Base-by-base conservation (phyloP, 2,329 filamentous ascomycete species). In the Alternaria metachromatica region DNA sequence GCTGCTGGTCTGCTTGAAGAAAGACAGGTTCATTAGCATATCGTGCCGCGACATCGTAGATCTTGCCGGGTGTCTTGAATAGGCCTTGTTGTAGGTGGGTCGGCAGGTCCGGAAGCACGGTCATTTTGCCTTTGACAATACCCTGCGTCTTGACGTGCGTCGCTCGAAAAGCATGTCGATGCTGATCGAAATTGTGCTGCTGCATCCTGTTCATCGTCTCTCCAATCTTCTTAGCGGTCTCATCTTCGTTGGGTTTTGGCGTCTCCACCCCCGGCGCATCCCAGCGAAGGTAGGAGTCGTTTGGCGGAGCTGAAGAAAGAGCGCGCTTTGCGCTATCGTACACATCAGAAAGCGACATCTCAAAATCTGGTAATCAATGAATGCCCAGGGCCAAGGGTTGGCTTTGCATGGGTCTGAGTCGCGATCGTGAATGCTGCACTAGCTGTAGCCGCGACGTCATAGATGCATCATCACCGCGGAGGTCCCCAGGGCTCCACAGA, bases 171-270 rank as follows among this genome's bases (percentile, higher is more conserved):
- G 72, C 78, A 65, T 80, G 78, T 45, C 73, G 72, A 63, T 81
- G 76, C 60, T 78, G 76, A 58, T 80, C 77, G 72, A 80, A 80
- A 49, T 80, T 80, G 71, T 80, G 79, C 73, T 81, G 79, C 63
- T 81, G 78, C 69, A 81, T 77, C 55, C 77, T 77, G 57, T 77
- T 76, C 59, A 80, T 79, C 12, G 78, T 77, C 50, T 73, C 74
- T 48, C 77, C 70, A 48, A 81, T 80, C 65, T 76, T 76, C 66
- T 68, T 48, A 62, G 63, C 75, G 63, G 70, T 80, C 68, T 79
- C 73, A 57, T 77, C 70, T 63, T 81, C 78, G 33, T 73, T 68
- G 2, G 72, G 63, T 46, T 75, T 75, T 25, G 73, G 63, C 20
- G 65, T 60, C 57, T 80, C 78, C 6, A 80, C 78, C 21, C 78